Base-by-base conservation (phyloP, 1,284 basidiomycete species). In the Ganoderma lingzhi region DNA sequence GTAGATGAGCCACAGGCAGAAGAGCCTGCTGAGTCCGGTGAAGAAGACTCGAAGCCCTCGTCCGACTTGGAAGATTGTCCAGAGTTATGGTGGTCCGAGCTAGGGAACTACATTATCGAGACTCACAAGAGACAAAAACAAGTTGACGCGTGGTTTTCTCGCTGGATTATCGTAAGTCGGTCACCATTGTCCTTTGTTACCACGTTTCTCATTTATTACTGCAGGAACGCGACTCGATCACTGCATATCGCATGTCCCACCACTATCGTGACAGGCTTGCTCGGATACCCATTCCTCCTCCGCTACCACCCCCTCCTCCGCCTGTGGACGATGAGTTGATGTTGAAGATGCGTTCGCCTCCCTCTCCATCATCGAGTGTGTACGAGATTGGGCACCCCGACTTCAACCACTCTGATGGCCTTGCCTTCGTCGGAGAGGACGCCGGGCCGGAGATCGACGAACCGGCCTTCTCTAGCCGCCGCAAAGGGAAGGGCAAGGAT, bases 51-150 rank as follows among this genome's bases (percentile, higher is more conserved):
- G 37, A 84, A 82, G 56, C 80, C 81, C 6, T 92, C 92, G 28
- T 93, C 93, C 30, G 93, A 94, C 82, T 80, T 94, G 65, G 92
- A 92, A 44, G 93, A 93, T 70, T 93, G 89, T 73, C 86, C 87
- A 73, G 93, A 94, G 70, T 77, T 94, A 10, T 94, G 93, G 93
- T 81, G 84, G 63, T 84, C 82, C 41, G 92, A 92, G 74, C 83
- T 94, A 17, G 84, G 85, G 63, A 86, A 87, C 67, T 94, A 94
- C 76, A 83, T 88, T 65, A 76, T 89, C 42, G 90, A 93, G 76
- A 92, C 91, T 1, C 88, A 90, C 76, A 89, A 89, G 76, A 88
- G 92, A 62, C 87, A 89, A 78, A 87, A 86, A 61, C 88, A 92
- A 73, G 86, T 93, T 2, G 89, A 90, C 70, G 84, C 88, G 55